These are phyloP conservation scores for Cymbopogon citratus DNA, from an alignment of 176 grass and related monocot species.

Conservation along the genomic window DNA sequence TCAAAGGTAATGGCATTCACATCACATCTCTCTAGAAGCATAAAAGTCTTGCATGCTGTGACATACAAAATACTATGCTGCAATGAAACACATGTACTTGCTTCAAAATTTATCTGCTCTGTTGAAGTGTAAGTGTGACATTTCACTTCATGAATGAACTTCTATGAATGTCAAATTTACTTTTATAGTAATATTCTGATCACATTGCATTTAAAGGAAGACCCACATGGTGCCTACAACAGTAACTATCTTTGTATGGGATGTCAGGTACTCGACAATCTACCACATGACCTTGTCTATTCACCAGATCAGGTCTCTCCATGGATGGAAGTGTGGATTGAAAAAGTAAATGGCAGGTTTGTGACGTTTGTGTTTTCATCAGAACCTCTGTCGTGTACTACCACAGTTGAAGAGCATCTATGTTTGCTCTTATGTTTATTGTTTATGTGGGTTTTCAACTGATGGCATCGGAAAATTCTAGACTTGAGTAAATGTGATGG, in stretches of 20 bases:
- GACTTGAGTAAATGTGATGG: conserved; percentile 6
- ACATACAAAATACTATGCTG: neutral
- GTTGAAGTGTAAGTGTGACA: neutral
- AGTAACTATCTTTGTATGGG: conserved; percentile 32
- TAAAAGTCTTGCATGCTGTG: neutral
- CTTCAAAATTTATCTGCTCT: neutral
- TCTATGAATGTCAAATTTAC: neutral
- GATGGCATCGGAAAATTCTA: neutral
- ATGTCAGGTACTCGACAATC: conserved; percentile 97
- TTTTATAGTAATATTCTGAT: neutral
- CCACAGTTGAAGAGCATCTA: neutral
- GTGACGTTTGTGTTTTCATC: conserved; percentile 18
- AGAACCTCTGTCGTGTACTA: neutral
- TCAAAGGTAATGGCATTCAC: no score
- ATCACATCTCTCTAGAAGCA: conserved; percentile 2
- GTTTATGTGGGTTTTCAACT: neutral
- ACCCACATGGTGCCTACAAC: neutral
- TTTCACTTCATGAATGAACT: neutral
- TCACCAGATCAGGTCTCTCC: conserved; percentile 78
- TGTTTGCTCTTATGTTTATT: conserved; percentile 19
- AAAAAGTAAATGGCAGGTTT: conserved; percentile 67
- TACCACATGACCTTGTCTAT: conserved; percentile 95
- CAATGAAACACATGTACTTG: neutral
- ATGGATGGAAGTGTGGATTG: conserved; percentile 99
- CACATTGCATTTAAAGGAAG: conserved; percentile 3